Evolutionary conservation across 2,329 filamentous ascomycete genomes (phyloP), one percentile per base, ranked within the genome.

Genomic region (Ophiostoma novo-ulmi): DNA sequence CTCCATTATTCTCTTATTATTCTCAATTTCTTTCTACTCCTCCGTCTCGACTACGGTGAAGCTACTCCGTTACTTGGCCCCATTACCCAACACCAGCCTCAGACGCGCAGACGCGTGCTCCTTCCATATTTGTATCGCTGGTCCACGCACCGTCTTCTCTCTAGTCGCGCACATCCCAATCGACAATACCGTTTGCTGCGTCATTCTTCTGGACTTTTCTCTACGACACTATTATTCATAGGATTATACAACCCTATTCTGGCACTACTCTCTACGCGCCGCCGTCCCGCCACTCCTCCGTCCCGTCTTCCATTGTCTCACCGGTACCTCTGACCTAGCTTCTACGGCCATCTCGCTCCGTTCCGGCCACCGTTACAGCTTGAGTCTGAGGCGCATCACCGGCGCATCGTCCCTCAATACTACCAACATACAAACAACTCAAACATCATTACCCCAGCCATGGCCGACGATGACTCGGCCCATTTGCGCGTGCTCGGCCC

Each of bases 391-490:
- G 44, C 44, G 52, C 55, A 38, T 52, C 26, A 39, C 58, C 10
- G n/a, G 13, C 44, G 13, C 63, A 41, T 7, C 22, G 8, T 31
- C 26, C 26, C 26, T 17, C 26, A 63, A 31, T 14, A 35, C 58
- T 10, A 20, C 55, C 17, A 26, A 20, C n/a, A 26, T 7, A 48
- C 17, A 31, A 31, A 31, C 52, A 26, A 8, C 52, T 13, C 48
- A 58, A 5, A 35, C 22, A 31, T 20, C 69, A 17, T n/a, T 38
- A 5, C 66, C 6, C 61, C 41, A 10, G 52, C 73, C 74, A 79
- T 79, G 78, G 76, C 78, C 68, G 78, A 79, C 72, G 77, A 77
- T 70, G 78, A 78, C 70, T 71, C 70, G 64, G 70, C 70, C 41
- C 72, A 72, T 64, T 52, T 68, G 71, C 73, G 44, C 74, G 69